Evolutionary conservation across 1,139 yeast species (phyloP).

Genomic region (Protomyces pachydermus): DNA sequence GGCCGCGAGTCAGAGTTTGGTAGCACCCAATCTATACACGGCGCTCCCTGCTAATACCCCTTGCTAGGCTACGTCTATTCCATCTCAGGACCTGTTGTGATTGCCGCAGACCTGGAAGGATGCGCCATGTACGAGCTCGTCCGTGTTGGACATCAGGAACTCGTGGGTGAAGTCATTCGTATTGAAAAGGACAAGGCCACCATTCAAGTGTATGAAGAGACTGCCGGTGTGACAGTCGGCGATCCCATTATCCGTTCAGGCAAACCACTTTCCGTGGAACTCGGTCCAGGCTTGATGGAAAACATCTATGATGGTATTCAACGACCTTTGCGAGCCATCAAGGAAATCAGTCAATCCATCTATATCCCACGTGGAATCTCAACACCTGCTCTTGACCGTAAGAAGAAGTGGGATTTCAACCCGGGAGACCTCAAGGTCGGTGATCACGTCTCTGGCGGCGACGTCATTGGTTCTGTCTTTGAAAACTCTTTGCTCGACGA

Average conservation of each 20-base stretch:
- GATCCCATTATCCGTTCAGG: slow-evolving; percentile 98
- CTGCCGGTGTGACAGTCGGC: slow-evolving; percentile 96
- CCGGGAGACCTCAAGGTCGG: slow-evolving; percentile 74
- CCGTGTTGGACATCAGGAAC: slow-evolving; percentile 84
- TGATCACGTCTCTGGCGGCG: slow-evolving; percentile 98
- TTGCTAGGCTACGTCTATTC: slow-evolving; percentile 24
- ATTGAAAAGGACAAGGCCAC: slow-evolving; percentile 95
- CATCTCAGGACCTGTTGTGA: slow-evolving; percentile 52
- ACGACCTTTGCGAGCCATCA: slow-evolving; percentile 92
- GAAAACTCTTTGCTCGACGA: slow-evolving; percentile 89
- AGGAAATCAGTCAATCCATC: slow-evolving; percentile 78
- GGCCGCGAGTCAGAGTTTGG: slow-evolving; percentile 53
- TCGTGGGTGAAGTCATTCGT: slow-evolving; percentile 97
- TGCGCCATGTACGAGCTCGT: slow-evolving; percentile 97
- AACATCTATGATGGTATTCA: slow-evolving; percentile 99
- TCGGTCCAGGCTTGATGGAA: slow-evolving; percentile 99
- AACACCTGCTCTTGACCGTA: slow-evolving; percentile 86
- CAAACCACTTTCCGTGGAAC: slow-evolving; percentile 92
- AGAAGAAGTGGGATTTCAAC: slow-evolving; percentile 73
- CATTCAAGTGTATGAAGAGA: slow-evolving; percentile 97
- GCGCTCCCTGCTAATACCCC: slow-evolving; percentile 46
- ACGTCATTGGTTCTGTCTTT: slow-evolving; percentile 85
- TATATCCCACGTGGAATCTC: slow-evolving; percentile 98
- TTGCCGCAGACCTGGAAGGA: slow-evolving; percentile 98
- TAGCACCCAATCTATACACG: not conserved